These are phyloP conservation scores for Stentor roeselii DNA, from an alignment of 73 alveolate species.

Conservation along the genomic window DNA sequence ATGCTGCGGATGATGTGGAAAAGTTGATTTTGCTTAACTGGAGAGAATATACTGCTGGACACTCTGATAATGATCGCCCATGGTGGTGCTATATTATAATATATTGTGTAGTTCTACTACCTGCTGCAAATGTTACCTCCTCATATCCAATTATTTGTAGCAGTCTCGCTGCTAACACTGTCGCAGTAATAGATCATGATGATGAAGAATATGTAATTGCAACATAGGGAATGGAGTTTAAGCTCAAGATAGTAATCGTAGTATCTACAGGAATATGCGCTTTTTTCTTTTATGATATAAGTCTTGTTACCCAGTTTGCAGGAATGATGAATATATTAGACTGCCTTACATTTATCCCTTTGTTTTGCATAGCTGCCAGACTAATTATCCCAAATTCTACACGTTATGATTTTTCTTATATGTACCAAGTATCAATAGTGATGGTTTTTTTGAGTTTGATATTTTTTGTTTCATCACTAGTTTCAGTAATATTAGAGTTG, in stretches of 20 bases:
- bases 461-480: too few species aligned
- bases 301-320: not conserved
- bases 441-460: too few species aligned
- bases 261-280: not conserved
- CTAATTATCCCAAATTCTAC: not conserved
- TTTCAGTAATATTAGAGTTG: too few species aligned
- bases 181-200: not conserved
- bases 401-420: not conserved
- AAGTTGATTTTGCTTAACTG: not conserved
- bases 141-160: slow-evolving; percentile 6
- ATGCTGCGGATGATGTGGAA: slow-evolving; percentile 6
- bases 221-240: not conserved
- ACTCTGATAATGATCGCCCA: not conserved
- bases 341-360: not conserved
- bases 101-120: not conserved
- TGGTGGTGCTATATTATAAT: not conserved
- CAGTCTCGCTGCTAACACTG: not conserved
- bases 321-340: not conserved
- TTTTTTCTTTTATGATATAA: too few species aligned
- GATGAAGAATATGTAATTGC: not conserved
- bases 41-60: slow-evolving; percentile 10
- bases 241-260: not conserved
- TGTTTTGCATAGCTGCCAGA: not conserved
- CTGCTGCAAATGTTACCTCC: not conserved
- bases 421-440: not conserved